Base-by-base conservation (phyloP, 208 protist genomes). In the Trypanosoma vivax region DNA sequence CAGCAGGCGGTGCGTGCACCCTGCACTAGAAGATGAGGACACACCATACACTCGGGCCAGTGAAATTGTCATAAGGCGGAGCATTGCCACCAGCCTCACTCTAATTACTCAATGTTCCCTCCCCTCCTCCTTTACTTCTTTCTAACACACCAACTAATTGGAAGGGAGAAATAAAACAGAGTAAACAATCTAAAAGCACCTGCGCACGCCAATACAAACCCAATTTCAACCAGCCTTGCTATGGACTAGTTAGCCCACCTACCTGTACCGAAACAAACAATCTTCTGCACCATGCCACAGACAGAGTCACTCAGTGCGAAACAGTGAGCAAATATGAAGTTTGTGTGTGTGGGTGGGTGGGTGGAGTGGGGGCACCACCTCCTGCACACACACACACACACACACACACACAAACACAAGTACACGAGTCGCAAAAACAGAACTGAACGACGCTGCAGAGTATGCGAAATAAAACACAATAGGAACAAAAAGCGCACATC, bases 1-100 rank as follows among this genome's bases (percentile, higher is more conserved):
- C 31, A 76, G 58, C 1, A 84, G 62, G 6, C 70, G 55, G 43
- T 73, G 60, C 50, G 10, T 27, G 48, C 43, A 60, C 49, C 60
- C 41, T 56, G 52, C n/a, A 35, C 14, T 25, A 39, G 29, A 27
- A 10, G 39, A 1, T 30, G 61, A 39, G 2, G 46, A 71, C 9
- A 51, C 70, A 49, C 85, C 85, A 55, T 90, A 92, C 11, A 89
- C 85, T 18, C 70, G 74, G 0, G 85, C 85, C 21, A 83, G 42
- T 31, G 19, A 42, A 45, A 50, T 21, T 35, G 34, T 14, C 7
- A 53, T 46, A 14, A 31, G 41, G 23, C 54, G 53, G 50, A 68
- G 47, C 65, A 62, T 65, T 50, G 3, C 11, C 35, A 46, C 7
- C 18, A 47, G 46, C 18, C n/a, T 41, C 30, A 35, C 14, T 43